Percentiles rank a stretch among this genome's conserved stretches.
Evolutionary conservation across 306 rosid species (phyloP).

Genomic region (Mimosa bimucronata): DNA sequence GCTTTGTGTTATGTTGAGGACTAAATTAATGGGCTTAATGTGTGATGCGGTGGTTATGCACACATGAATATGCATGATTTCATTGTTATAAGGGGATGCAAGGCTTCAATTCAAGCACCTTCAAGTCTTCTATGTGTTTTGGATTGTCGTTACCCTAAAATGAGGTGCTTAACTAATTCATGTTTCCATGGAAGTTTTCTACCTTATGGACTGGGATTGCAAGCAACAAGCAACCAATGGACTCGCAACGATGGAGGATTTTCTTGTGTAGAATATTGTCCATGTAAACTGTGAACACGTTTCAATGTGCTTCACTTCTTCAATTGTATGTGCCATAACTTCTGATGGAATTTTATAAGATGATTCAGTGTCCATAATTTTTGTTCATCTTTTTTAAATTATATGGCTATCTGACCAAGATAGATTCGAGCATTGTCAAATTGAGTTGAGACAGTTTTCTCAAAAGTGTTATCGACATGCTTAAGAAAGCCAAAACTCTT

Average conservation of each 20-base stretch:
- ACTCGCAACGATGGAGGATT: background rate
- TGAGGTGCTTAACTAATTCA: background rate
- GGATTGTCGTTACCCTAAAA: background rate
- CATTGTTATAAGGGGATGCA: background rate
- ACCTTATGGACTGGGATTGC: background rate
- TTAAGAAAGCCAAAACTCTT: too few species aligned
- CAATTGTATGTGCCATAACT: background rate
- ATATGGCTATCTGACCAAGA: too few species aligned
- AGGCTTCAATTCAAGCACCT: constrained; percentile 9
- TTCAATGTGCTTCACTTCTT: constrained; percentile 1
- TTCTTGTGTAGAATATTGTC: constrained; percentile 9
- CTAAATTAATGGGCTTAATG: background rate
- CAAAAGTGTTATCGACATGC: too few species aligned
- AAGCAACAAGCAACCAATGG: background rate
- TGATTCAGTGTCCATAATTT: background rate
- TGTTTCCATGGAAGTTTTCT: background rate
- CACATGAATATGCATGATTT: background rate
- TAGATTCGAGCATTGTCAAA: too few species aligned
- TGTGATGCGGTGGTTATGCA: background rate
- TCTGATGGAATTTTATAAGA: constrained; percentile 13
- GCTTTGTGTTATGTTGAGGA: background rate
- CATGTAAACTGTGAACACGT: constrained; percentile 4
- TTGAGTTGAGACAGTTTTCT: too few species aligned
- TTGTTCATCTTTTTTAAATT: background rate
- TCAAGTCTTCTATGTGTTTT: background rate